Evolutionary conservation across 176 grass and related monocot species (phyloP).

Genomic region (Urochloa ruziziensis): DNA sequence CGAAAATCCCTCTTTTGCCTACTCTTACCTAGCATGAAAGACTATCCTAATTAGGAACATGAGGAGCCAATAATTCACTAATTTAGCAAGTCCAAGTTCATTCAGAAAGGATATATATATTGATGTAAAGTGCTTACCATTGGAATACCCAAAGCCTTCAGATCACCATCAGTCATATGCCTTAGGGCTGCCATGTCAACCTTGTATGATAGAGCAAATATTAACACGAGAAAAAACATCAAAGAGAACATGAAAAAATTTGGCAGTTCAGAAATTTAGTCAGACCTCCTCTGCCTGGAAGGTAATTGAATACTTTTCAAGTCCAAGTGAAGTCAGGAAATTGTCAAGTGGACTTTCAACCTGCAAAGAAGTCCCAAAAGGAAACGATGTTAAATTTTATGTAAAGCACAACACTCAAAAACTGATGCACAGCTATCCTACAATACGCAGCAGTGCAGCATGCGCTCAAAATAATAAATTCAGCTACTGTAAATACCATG

Average conservation of each 20-base stretch:
- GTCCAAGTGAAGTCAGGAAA: constrained; percentile 83
- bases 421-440: neutral
- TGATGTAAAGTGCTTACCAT: constrained; percentile 58
- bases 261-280: constrained; percentile 2
- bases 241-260: neutral
- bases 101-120: neutral
- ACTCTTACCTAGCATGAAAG: neutral
- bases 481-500: neutral
- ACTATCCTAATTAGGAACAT: neutral
- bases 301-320: constrained; percentile 86
- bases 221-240: constrained; percentile 37
- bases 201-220: constrained; percentile 42
- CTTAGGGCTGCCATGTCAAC: constrained; percentile 93
- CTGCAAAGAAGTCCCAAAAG: constrained; percentile 39
- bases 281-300: constrained; percentile 95
- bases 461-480: constrained; percentile 22
- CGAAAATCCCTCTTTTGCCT: too few relatives aligned
- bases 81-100: neutral
- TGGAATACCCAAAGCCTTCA: constrained; percentile 90
- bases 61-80: neutral
- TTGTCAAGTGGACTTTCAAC: constrained; percentile 67
- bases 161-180: constrained; percentile 95
- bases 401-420: neutral
- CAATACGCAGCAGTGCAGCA: neutral
- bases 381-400: constrained; percentile 24